phyloP scores from a whole-genome alignment of 768 basidiomycete species.

The Porphyrellus cyaneotinctus region DNA sequence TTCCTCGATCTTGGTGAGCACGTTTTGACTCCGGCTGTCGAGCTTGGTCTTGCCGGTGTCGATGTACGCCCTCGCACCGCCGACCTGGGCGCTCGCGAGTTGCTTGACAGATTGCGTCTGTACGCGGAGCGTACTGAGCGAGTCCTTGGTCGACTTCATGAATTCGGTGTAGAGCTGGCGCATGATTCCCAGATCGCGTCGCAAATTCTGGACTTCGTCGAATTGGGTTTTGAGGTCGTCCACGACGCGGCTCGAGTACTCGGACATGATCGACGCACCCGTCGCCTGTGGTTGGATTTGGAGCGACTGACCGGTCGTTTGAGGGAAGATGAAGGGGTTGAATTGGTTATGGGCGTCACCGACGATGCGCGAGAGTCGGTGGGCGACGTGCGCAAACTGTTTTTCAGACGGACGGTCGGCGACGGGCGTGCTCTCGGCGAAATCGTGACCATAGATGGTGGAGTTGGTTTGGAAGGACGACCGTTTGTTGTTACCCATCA shows the following conservation, averaged over 20 bases:
- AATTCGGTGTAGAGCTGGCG: conserved; percentile 94
- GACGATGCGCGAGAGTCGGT: conserved; percentile 69
- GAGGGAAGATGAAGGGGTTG: conserved; percentile 44
- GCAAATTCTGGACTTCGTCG: conserved; percentile 90
- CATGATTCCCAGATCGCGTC: conserved; percentile 90
- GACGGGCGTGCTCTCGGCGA: conserved; percentile 64
- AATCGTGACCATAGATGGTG: conserved; percentile 49
- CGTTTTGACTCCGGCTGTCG: conserved; percentile 84
- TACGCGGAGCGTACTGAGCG: conserved; percentile 67
- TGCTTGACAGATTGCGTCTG: conserved; percentile 89
- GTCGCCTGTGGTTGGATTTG: conserved; percentile 61
- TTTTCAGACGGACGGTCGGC: conserved; percentile 67
- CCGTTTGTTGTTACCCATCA: conserved; percentile 54
- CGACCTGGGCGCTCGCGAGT: conserved; percentile 75
- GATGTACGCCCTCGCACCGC: conserved; percentile 83
- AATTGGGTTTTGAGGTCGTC: conserved; percentile 87
- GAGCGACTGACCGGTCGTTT: conserved; percentile 65
- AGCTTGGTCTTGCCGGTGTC: conserved; percentile 89
- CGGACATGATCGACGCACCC: conserved; percentile 68
- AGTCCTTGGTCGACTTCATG: conserved; percentile 85
- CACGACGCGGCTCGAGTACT: conserved; percentile 71
- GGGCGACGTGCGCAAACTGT: conserved; percentile 69
- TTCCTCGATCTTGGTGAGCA: conserved; percentile 89
- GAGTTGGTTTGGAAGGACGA: conserved; percentile 45
- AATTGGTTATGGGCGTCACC: conserved; percentile 36